Base-by-base conservation (phyloP, 768 basidiomycete species). In the Tylopilus sp. region DNA sequence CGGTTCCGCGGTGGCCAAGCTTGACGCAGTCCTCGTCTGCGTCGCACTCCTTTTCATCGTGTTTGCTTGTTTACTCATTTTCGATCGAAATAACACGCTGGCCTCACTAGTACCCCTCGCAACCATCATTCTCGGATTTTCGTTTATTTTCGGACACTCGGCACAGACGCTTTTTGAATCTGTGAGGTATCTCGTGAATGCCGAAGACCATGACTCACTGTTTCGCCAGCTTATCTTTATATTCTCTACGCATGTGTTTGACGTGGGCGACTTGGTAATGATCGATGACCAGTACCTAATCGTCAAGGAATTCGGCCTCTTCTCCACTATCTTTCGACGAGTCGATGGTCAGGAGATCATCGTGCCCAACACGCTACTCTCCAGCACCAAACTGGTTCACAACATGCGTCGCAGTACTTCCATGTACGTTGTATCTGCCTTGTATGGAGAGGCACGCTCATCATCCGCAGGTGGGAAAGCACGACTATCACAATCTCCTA, bases 181-280 rank as follows among this genome's bases (percentile, higher is more conserved):
- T 45, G 86, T 86, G 55, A 50, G 80, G 67, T 44, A 29, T 19
- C 30, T 54, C 30, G 25, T 21, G 37, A 37, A 29, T 47, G 12
- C 46, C 24, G 17, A 33, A 14, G 36, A 21, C 19, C 16, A 47
- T 43, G 37, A 14, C 28, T 56, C 29, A 57, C n/a, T 22, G 16
- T 31, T 3, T 44, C 11, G 26, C 5, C 45, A 88, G 87, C 78
- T 91, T 21, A 86, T 91, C 61, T 91, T 91, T 73, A 89, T 90
- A 53, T 89, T 90, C 67, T 86, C 85, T 1, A 90, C 89, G 0
- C 89, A 91, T 63, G 85, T 88, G n/a, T 91, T 87, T 58, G 88
- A 90, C 64, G 85, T 91, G 8, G 89, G 89, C 8, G 89, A 92
- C 61, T 70, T 90, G 28, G 85, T 91, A 8, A 81, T 91, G 78